Evolutionary conservation across 176 grass and related monocot genomes (phyloP).

Genomic region (Elymus sibiricus): DNA sequence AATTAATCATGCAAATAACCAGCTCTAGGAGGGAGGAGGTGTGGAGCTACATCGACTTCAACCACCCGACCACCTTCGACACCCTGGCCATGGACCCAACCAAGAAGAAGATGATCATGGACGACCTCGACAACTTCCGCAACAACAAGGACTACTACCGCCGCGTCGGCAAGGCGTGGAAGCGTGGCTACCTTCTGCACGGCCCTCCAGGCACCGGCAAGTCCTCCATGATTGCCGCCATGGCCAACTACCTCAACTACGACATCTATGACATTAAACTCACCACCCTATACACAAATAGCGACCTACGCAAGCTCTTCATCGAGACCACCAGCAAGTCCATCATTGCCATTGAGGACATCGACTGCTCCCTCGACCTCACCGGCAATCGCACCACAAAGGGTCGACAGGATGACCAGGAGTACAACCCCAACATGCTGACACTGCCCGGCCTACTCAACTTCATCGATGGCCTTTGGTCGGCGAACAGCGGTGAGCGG

Average conservation of each 20-base stretch:
- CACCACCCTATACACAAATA: constrained; percentile 1
- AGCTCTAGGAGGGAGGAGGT: neutral
- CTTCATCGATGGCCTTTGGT: too few species aligned
- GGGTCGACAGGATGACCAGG: too few species aligned
- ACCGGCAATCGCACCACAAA: too few species aligned
- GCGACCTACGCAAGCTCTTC: constrained; percentile 42
- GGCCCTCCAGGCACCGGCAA: constrained; percentile 41
- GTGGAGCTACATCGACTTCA: constrained; percentile 35
- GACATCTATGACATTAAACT: constrained; percentile 43
- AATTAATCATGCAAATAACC: too few species aligned
- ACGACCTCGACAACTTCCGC: constrained; percentile 22
- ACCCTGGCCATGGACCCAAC: constrained; percentile 35
- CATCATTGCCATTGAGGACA: constrained; percentile 80
- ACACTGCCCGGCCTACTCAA: too few species aligned
- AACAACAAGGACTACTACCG: constrained; percentile 33
- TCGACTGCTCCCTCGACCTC: constrained; percentile 67
- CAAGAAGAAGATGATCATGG: constrained; percentile 26
- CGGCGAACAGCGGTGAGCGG: too few species aligned
- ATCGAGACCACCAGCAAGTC: constrained; percentile 46
- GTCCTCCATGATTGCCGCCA: constrained; percentile 33
- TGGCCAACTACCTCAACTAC: constrained; percentile 37
- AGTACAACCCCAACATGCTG: too few species aligned
- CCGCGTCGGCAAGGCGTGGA: constrained; percentile 29
- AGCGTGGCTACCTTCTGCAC: constrained; percentile 36
- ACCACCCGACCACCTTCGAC: constrained; percentile 36